Conservation (phyloP, 148 eudicot genomes). For the Hydrangea macrophylla region DNA sequence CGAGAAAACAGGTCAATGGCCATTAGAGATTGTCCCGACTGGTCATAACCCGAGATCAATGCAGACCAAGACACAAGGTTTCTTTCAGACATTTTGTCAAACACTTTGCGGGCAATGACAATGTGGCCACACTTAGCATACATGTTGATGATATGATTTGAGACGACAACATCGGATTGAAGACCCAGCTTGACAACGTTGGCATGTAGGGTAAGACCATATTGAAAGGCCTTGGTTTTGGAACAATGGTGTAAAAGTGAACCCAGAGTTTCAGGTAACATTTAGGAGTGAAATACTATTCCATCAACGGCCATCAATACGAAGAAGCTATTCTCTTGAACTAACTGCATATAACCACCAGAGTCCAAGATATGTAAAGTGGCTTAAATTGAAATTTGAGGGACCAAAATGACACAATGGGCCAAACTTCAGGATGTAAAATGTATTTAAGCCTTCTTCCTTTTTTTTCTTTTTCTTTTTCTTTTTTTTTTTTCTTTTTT, state of each 20-base stretch:
- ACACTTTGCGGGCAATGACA: conserved; percentile 20
- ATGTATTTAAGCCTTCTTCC: too few species aligned
- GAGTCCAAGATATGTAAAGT: too few species aligned
- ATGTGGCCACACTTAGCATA: conserved; percentile 36
- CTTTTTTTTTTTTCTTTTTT: too few species aligned
- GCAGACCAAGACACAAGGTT: conserved; percentile 48
- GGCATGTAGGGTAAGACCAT: conserved; percentile 34
- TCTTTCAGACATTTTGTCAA: conserved; percentile 40
- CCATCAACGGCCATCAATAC: too few species aligned
- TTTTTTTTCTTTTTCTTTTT: too few species aligned
- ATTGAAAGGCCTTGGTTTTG: conserved; percentile 23
- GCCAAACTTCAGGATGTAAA: too few species aligned
- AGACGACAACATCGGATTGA: conserved; percentile 14
- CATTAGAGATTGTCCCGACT: conserved; percentile 25
- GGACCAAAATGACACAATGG: too few species aligned
- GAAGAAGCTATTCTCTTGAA: too few species aligned
- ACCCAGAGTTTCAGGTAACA: conserved; percentile 24
- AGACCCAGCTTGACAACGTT: conserved; percentile 29
- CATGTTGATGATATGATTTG: conserved; percentile 37
- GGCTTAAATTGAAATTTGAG: too few species aligned
- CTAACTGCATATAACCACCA: too few species aligned
- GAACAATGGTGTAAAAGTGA: conserved; percentile 35
- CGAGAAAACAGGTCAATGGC: conserved; percentile 29
- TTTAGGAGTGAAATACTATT: too few species aligned
- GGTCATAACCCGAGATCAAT: conserved; percentile 53